Conservation (phyloP, 352 stramenopile species). For the Pythium chondricola region DNA sequence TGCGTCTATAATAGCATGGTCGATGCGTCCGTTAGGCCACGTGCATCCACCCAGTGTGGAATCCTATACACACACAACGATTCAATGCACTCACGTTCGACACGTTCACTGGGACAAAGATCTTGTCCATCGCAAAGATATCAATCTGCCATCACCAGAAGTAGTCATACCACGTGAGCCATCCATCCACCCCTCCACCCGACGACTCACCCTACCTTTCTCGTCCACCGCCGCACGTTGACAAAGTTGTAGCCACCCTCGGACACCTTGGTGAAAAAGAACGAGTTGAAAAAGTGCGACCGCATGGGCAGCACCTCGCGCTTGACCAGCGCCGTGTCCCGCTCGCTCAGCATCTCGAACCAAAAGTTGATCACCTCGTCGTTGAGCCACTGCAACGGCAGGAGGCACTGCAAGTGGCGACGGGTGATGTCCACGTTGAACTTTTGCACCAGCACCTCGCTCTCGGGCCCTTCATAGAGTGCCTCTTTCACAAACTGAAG, state of each 20-base stretch:
- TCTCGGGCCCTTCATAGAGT: slow-evolving; percentile 42
- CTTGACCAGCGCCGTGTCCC: slow-evolving; percentile 53
- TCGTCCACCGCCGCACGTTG: slow-evolving; percentile 80
- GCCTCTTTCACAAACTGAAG: slow-evolving; percentile 46
- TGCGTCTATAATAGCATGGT: slow-evolving; percentile 45
- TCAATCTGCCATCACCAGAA: slow-evolving; percentile 41
- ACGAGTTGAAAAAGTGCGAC: slow-evolving; percentile 86
- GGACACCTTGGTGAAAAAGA: slow-evolving; percentile 81
- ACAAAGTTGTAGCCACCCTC: slow-evolving; percentile 79
- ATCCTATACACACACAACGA: neutral
- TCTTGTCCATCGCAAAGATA: slow-evolving; percentile 88
- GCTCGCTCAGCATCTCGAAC: slow-evolving; percentile 71
- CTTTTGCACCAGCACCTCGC: slow-evolving; percentile 70
- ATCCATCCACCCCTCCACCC: no score
- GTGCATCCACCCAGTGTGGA: neutral
- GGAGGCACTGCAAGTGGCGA: slow-evolving; percentile 61
- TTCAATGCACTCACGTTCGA: slow-evolving; percentile 50
- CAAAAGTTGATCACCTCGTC: slow-evolving; percentile 87
- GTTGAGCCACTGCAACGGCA: slow-evolving; percentile 69
- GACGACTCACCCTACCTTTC: slow-evolving; percentile 34
- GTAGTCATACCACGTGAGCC: neutral
- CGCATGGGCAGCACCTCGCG: slow-evolving; percentile 35
- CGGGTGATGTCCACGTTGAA: slow-evolving; percentile 80
- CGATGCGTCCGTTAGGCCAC: neutral
- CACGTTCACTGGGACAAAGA: slow-evolving; percentile 85